These are phyloP conservation scores for Podospora australis DNA, from an alignment of 495 filamentous ascomycete genomes.

Conservation along the genomic window DNA sequence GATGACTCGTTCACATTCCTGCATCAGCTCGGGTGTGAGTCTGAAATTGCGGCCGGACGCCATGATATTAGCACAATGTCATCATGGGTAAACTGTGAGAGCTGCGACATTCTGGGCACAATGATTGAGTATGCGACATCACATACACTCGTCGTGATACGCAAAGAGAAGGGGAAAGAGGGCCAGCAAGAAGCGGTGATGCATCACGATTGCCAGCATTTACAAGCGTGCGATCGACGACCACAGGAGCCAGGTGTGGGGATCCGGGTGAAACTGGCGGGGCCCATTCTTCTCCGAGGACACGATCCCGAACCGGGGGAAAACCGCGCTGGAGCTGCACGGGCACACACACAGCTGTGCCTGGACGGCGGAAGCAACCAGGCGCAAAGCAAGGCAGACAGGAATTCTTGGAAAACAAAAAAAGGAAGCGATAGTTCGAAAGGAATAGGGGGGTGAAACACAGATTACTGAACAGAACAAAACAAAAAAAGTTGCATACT, in stretches of 20 bases:
- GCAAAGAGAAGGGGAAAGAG: conserved; percentile 4
- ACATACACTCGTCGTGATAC: neutral
- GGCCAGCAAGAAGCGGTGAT: too few species aligned
- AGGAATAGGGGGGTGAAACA: conserved; percentile 11
- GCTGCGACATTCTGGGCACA: too few species aligned
- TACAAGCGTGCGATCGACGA: conserved; percentile 17
- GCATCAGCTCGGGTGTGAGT: conserved; percentile 41
- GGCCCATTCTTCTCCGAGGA: conserved; percentile 19
- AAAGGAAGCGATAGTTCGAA: conserved; percentile 5
- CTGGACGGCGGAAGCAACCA: too few species aligned
- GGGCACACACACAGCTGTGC: neutral
- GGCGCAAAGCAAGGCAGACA: too few species aligned
- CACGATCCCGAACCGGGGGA: conserved; percentile 15
- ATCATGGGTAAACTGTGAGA: too few species aligned
- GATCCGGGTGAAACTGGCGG: conserved; percentile 28
- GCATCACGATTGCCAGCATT: too few species aligned
- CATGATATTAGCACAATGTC: conserved; percentile 8
- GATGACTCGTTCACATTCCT: conserved; percentile 46
- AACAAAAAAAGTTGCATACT: conserved; percentile 30
- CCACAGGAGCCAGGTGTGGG: conserved; percentile 23
- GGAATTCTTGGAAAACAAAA: neutral
- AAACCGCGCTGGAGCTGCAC: conserved; percentile 8
- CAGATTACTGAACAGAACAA: conserved; percentile 5
- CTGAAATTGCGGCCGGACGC: conserved; percentile 18
- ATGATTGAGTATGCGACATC: too few species aligned